Percentiles rank a stretch among this genome's conserved stretches.
These are phyloP conservation scores for Taxillus chinensis DNA, from an alignment of 164 flowering plant species.

Conservation along the genomic window DNA sequence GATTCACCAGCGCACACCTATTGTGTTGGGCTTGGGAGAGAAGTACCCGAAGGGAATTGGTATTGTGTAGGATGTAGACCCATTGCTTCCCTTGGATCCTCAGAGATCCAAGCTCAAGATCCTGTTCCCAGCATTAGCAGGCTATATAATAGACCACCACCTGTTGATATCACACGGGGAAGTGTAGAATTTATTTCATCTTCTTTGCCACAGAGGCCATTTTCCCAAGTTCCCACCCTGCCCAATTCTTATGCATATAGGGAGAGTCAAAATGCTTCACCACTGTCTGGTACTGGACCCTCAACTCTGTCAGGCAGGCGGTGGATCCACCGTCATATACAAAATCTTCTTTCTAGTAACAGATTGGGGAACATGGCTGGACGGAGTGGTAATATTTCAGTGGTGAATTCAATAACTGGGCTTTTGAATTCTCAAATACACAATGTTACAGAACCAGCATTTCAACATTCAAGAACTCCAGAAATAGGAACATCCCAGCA, in stretches of 20 bases:
- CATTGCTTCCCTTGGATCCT: slow-evolving; percentile 37
- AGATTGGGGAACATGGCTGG: slow-evolving; percentile 27
- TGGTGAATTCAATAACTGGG: slow-evolving; percentile 17
- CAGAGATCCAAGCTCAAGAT: slow-evolving; percentile 33
- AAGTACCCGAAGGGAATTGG: slow-evolving; percentile 99
- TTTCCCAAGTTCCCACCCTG: slow-evolving; percentile 23
- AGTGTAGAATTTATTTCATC: slow-evolving; percentile 24
- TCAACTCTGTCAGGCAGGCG: slow-evolving; percentile 74
- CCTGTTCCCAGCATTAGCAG: slow-evolving; percentile 16
- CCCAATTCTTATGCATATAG: slow-evolving; percentile 41
- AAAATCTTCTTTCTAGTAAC: slow-evolving; percentile 27
- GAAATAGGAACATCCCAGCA: slow-evolving; percentile 21
- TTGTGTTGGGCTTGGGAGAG: slow-evolving; percentile 90
- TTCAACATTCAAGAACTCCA: slow-evolving; percentile 18
- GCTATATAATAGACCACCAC: slow-evolving; percentile 20
- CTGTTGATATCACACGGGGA: slow-evolving; percentile 25
- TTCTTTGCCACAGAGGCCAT: slow-evolving; percentile 32
- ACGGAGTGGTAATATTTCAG: slow-evolving; percentile 17
- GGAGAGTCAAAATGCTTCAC: slow-evolving; percentile 40
- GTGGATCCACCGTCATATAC: slow-evolving; percentile 59
- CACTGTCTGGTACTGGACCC: slow-evolving; percentile 49
- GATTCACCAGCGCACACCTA: slow-evolving; percentile 99
- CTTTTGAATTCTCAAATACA: slow-evolving; percentile 21
- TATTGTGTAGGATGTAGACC: slow-evolving; percentile 83
- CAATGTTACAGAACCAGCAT: slow-evolving; percentile 19